These are phyloP conservation scores for Rubroshorea leprosula DNA, from an alignment of 345 rosid genomes.

Conservation along the genomic window DNA sequence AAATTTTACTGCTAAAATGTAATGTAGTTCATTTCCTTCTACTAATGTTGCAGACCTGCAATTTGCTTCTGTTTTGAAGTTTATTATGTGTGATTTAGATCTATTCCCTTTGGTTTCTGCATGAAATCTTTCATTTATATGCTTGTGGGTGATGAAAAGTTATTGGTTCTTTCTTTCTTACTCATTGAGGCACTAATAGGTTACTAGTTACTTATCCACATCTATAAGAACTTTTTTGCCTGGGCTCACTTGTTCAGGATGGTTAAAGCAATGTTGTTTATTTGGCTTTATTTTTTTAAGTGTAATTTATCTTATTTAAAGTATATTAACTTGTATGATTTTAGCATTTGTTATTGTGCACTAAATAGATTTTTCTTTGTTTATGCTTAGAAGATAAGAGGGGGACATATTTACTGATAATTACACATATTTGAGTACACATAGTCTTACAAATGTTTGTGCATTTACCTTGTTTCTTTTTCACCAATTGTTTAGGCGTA, in stretches of 20 bases:
- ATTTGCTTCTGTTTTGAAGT: slow-evolving; percentile 15
- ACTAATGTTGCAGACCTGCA: slow-evolving; percentile 10
- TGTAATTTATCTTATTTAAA: background rate
- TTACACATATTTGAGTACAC: background rate
- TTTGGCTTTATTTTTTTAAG: background rate
- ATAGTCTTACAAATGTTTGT: background rate
- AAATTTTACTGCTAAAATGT: slow-evolving; percentile 65
- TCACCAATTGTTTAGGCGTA: slow-evolving; percentile 46
- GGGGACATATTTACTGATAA: too few species aligned
- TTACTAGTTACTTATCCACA: too few species aligned
- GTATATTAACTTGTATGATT: background rate
- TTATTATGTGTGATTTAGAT: background rate
- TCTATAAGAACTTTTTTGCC: background rate
- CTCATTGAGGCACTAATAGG: too few species aligned
- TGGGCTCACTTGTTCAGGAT: background rate
- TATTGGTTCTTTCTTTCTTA: too few species aligned
- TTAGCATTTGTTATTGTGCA: background rate
- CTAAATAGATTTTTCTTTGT: background rate
- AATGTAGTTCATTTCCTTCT: slow-evolving; percentile 15
- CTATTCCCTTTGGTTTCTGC: background rate
- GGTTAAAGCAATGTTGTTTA: background rate
- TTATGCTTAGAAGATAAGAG: background rate
- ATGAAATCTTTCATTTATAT: background rate
- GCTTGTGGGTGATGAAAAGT: background rate
- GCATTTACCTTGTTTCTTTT: background rate